Conservation (phyloP, 495 filamentous ascomycete species). For the Clavariopsis aquatica region DNA sequence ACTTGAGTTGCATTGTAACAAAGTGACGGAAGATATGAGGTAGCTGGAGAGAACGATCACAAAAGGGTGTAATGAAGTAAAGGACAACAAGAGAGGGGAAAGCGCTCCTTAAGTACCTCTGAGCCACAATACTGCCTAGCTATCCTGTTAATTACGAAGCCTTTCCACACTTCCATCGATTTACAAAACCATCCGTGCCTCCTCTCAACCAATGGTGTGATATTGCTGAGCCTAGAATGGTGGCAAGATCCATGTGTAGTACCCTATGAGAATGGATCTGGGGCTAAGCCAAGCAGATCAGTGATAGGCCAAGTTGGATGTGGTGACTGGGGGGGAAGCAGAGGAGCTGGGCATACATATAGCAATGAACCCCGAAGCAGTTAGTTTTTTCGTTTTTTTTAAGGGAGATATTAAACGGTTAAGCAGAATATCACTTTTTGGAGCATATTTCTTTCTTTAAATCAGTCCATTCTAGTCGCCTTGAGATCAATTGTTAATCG, state of each 20-base stretch:
- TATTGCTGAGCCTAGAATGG: neutral
- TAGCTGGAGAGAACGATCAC: neutral
- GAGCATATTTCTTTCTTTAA: no score
- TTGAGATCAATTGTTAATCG: no score
- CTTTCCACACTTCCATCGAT: no score
- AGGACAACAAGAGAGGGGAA: constrained; percentile 5
- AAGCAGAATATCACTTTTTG: neutral
- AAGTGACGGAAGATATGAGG: neutral
- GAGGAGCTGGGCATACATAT: neutral
- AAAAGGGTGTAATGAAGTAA: neutral
- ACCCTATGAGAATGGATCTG: neutral
- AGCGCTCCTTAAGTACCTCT: neutral
- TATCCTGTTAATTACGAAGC: neutral
- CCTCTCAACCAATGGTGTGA: neutral
- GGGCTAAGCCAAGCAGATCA: neutral
- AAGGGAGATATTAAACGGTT: neutral
- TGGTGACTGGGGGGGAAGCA: neutral
- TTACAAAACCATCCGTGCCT: neutral
- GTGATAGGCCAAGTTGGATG: neutral
- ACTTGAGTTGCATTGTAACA: constrained; percentile 46
- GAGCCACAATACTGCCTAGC: neutral
- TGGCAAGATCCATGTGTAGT: neutral
- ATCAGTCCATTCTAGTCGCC: no score
- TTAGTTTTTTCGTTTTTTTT: neutral
- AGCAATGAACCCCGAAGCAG: neutral